These are phyloP conservation scores for Trichocladium uniseriatum DNA, from an alignment of 495 filamentous ascomycete species.

Conservation along the genomic window DNA sequence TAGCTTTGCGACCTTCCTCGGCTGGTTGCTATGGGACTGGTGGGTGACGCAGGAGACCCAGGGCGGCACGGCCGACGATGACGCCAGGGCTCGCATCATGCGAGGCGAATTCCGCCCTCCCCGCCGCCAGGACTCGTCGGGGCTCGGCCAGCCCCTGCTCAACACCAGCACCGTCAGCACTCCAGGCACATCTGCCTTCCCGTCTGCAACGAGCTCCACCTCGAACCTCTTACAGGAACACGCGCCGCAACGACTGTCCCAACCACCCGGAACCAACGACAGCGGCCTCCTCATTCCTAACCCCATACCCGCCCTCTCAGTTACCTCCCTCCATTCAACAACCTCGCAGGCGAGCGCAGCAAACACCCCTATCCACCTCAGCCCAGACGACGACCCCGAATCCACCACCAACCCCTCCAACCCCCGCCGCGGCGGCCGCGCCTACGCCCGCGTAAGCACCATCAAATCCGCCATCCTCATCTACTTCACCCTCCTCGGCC, in stretches of 20 bases:
- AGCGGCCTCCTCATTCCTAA: constrained; percentile 20
- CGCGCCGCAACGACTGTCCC: constrained; percentile 1
- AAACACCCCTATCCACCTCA: constrained; percentile 20
- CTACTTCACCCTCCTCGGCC: constrained; percentile 79
- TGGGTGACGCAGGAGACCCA: constrained; percentile 58
- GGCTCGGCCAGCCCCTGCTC: constrained; percentile 6
- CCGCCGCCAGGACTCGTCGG: constrained; percentile 18
- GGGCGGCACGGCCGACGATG: constrained; percentile 34
- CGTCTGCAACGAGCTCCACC: constrained; percentile 34
- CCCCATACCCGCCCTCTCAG: constrained; percentile 25
- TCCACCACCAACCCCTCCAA: neutral
- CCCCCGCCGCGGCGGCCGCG: constrained; percentile 14
- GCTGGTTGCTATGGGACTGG: constrained; percentile 84
- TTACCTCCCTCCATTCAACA: too few species aligned
- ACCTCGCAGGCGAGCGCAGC: too few species aligned
- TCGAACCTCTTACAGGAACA: constrained; percentile 27
- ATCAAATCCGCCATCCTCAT: constrained; percentile 89
- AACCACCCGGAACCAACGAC: constrained; percentile 9
- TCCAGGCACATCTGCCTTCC: constrained; percentile 21
- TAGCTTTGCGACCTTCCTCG: constrained; percentile 71
- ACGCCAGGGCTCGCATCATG: constrained; percentile 11
- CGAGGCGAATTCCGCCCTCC: constrained; percentile 15
- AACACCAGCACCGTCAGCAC: constrained; percentile 21
- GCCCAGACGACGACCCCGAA: constrained; percentile 9
- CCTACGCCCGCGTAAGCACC: constrained; percentile 35